phyloP scores from a whole-genome alignment of 1,139 yeast species.

The Lodderomyces beijingensis region DNA sequence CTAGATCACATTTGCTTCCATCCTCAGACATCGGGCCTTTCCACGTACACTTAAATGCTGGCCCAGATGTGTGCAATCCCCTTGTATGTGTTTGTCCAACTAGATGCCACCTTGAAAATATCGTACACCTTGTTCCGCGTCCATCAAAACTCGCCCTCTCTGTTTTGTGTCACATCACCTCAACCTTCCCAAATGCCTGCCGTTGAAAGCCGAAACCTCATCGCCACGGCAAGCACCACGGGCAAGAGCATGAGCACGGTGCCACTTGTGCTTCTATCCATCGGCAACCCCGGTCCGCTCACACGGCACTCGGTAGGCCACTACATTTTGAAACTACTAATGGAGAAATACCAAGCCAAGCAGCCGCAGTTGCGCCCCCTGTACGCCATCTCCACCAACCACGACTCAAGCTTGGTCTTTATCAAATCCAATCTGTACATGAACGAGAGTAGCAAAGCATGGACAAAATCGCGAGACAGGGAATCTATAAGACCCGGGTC shows the following conservation, averaged over 20 bases:
- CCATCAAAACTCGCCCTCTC: too few relatives aligned
- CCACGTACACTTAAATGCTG: too few relatives aligned
- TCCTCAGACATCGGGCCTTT: too few relatives aligned
- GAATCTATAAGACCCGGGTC: conserved; percentile 11
- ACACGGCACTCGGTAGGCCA: conserved; percentile 42
- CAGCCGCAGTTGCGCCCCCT: conserved; percentile 18
- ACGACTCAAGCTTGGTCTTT: conserved; percentile 20
- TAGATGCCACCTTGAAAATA: too few relatives aligned
- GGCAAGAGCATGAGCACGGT: background rate
- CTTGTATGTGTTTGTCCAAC: too few relatives aligned
- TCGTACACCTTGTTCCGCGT: too few relatives aligned
- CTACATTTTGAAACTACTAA: conserved; percentile 25
- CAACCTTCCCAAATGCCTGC: too few relatives aligned
- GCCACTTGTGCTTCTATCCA: conserved; percentile 29
- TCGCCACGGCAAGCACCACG: too few relatives aligned
- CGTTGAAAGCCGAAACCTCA: too few relatives aligned
- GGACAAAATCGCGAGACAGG: conserved; percentile 21
- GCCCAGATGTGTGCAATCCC: too few relatives aligned
- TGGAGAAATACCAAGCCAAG: conserved; percentile 20
- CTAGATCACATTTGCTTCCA: too few relatives aligned
- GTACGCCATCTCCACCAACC: conserved; percentile 23
- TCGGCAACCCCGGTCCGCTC: conserved; percentile 42
- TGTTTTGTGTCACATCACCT: too few relatives aligned
- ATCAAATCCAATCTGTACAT: conserved; percentile 38
- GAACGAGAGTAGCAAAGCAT: conserved; percentile 37